These are phyloP conservation scores for Saturnispora gosingensis DNA, from an alignment of 805 yeast species.

Conservation along the genomic window DNA sequence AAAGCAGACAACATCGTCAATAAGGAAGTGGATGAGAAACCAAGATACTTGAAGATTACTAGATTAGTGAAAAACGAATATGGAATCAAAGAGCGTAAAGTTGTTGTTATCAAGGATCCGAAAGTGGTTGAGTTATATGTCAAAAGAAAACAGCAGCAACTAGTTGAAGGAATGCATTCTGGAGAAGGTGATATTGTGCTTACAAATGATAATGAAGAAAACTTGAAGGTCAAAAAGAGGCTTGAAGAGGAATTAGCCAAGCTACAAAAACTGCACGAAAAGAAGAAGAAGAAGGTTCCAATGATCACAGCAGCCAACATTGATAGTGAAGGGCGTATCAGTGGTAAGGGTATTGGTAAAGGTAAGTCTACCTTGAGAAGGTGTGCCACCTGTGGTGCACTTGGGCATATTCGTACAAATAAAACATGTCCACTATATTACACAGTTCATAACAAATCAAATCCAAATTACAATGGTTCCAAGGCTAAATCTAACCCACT, in stretches of 20 bases:
- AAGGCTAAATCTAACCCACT: slow-evolving; percentile 9
- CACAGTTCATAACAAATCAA: slow-evolving; percentile 28
- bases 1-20: slow-evolving; percentile 26
- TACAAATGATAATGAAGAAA: slow-evolving; percentile 77
- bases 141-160: slow-evolving; percentile 36
- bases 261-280: slow-evolving; percentile 66
- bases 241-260: slow-evolving; percentile 79
- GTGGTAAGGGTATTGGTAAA: slow-evolving; percentile 65
- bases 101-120: slow-evolving; percentile 75
- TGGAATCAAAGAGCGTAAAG: slow-evolving; percentile 74
- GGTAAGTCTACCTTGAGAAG: slow-evolving; percentile 68
- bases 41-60: slow-evolving; percentile 47
- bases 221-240: slow-evolving; percentile 64
- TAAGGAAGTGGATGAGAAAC: slow-evolving; percentile 25
- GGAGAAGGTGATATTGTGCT: slow-evolving; percentile 65
- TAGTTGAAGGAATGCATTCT: slow-evolving; percentile 33
- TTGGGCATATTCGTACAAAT: slow-evolving; percentile 91
- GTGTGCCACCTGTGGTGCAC: slow-evolving; percentile 92
- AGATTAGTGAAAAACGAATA: slow-evolving; percentile 76
- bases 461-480: slow-evolving; percentile 26
- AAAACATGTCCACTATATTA: slow-evolving; percentile 84
- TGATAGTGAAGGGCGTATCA: slow-evolving; percentile 32
- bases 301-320: slow-evolving; percentile 28
- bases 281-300: slow-evolving; percentile 25
- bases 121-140: slow-evolving; percentile 80